Evolutionary conservation across 257 asterid genomes (phyloP).

Genomic region (Nicotiana paniculata): DNA sequence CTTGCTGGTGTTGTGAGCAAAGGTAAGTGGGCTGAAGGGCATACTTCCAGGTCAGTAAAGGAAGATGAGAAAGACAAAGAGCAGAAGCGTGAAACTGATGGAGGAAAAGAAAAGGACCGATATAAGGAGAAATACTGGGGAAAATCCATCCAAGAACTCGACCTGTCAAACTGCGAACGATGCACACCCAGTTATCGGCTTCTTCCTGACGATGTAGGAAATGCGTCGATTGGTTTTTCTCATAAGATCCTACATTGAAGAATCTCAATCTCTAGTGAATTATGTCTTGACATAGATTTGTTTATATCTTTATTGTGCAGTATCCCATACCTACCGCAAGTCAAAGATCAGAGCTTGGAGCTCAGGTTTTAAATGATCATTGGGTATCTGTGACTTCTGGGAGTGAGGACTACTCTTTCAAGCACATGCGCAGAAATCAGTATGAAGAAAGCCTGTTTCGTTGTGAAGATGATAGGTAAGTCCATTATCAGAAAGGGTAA

Average conservation of each 20-base stretch:
- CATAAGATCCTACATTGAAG: background rate
- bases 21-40: slow-evolving; percentile 77
- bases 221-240: slow-evolving; percentile 1
- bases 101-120: slow-evolving; percentile 75
- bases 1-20: slow-evolving; percentile 92
- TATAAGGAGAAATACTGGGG: slow-evolving; percentile 75
- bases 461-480: slow-evolving; percentile 97
- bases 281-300: background rate
- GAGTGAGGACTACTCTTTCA: slow-evolving; percentile 98
- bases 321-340: slow-evolving; percentile 86
- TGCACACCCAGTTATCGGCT: slow-evolving; percentile 96
- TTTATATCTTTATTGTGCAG: slow-evolving; percentile 38
- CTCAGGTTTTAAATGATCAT: slow-evolving; percentile 77
- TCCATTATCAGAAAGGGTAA: background rate
- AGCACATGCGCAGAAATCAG: slow-evolving; percentile 95
- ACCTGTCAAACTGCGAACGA: slow-evolving; percentile 69
- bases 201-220: slow-evolving; percentile 95
- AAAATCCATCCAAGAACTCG: slow-evolving; percentile 96
- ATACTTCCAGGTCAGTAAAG: slow-evolving; percentile 53
- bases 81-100: slow-evolving; percentile 73
- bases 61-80: slow-evolving; percentile 78
- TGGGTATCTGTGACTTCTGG: slow-evolving; percentile 99
- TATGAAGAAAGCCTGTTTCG: slow-evolving; percentile 96
- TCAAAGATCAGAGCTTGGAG: slow-evolving; percentile 87
- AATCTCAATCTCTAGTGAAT: slow-evolving; percentile 1